Evolutionary conservation across 2,329 filamentous ascomycete genomes (phyloP), one percentile per base, ranked within the genome.

Genomic region (Epichloe sibirici): DNA sequence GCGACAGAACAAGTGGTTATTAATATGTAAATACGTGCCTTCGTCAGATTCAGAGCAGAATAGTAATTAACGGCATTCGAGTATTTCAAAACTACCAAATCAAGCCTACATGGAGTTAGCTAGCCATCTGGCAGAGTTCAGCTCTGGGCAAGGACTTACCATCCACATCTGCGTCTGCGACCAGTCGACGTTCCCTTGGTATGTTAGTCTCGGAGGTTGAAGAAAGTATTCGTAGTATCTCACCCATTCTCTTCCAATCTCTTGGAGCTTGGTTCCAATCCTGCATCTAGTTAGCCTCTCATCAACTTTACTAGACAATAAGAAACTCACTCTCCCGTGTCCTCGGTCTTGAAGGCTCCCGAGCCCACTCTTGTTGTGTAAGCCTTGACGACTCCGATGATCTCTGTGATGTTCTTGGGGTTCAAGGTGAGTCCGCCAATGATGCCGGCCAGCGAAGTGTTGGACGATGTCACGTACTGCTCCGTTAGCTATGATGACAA

Each of bases 1-100:
- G n/a, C 13, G 37, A 34, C 13, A 43, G 34, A 53, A 21, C 17
- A 21, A 21, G 17, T 21, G 17, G 17, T 21, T 21, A 21, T 21
- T 2, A 21, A 21, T 21, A 21, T 21, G 21, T n/a, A 37, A n/a
- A 15, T 25, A 39, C 31, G 35, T 54, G 56, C 61, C 60, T 82
- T 50, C 7, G 48, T 50, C 3, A 50, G 63, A 61, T 82, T 81
- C 2, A 82, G 64, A 45, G 72, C 67, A 0, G 81, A 81, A 69
- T 87, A 87, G 70, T 83, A 75, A 70, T 87, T 87, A 65, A 85
- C 73, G 46, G 74, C 70, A 55, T 61, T 58, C 28, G 66, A 82
- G 71, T 85, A 86, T 65, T 84, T 83, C 17, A 44, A 42, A 37
- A 44, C 35, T 56, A 63, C 60, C 62, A 53, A 64, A 63, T 59